Evolutionary conservation across 78 protist genomes (phyloP), one percentile per base, ranked within the genome.

Genomic region (Dictyostelium discoideum): DNA sequence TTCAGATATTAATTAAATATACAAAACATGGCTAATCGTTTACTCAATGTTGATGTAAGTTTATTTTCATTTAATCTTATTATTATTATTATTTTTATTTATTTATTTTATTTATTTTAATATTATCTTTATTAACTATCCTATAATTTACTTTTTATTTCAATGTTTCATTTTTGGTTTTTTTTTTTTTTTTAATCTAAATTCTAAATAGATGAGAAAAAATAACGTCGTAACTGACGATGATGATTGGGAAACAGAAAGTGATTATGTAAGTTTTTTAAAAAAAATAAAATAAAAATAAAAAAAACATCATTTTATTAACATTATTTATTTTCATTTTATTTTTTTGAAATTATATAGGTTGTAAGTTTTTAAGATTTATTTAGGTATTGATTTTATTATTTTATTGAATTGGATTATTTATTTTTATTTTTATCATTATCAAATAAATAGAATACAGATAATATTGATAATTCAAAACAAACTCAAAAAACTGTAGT

Each of bases 221-320:
- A n/a, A 77, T 29, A n/a, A 87, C 22, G 13, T 14, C 26, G 39
- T 32, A 5, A 63, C 65, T 4, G 94, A 89, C 3, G 94, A 90
- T 22, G 94, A 90, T 72, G 94, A 82, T 77, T 90, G 94, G 94
- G 94, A 90, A 26, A 90, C 94, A 42, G 94, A 90, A 50, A 48
- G 87, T 29, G 87, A 82, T 72, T 90, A 82, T 90, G 94, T 90
- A 46, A 90, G 65, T 54, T 10, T 16, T 16, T 5, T 16, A 16
- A 16, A 54, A 16, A 54, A 54, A 54, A 54, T 16, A 54, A 54
- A 16, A n/a, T n/a, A 54, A 54, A 54, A 13, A 54, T 16, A 54
- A 10, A 54, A 54, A 7, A 54, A 16, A 54, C 1, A 16, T 16
- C 11, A 54, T 54, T 54, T 10, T 32, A 32, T 32, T 32, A 32